Evolutionary conservation across 495 filamentous ascomycete genomes (phyloP).

Genomic region (Aspergillus hancockii): DNA sequence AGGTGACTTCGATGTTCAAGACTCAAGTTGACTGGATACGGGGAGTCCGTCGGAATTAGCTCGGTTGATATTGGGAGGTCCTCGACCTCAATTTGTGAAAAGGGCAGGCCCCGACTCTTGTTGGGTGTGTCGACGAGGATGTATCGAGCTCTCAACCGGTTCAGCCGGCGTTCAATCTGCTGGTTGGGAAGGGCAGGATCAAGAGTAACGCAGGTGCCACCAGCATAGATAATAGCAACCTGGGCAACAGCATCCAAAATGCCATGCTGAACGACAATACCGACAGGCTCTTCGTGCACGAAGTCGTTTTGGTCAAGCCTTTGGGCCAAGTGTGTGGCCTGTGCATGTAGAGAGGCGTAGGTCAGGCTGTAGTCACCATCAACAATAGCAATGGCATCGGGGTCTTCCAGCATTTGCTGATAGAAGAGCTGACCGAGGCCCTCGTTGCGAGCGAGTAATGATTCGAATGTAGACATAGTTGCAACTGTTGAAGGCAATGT

Average conservation of each 20-base stretch:
- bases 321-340: constrained; percentile 4
- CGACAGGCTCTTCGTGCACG: constrained; percentile 15
- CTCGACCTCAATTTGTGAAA: not conserved
- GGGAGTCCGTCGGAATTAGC: too few species aligned
- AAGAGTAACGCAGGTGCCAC: constrained; percentile 23
- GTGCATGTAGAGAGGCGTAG: constrained; percentile 2
- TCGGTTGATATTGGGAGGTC: too few species aligned
- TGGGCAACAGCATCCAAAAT: constrained; percentile 20
- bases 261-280: constrained; percentile 23
- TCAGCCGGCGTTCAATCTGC: constrained; percentile 13
- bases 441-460: too few species aligned
- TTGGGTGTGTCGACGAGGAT: constrained; percentile 15
- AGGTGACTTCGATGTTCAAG: constrained; percentile 13
- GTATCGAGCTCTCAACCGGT: constrained; percentile 4
- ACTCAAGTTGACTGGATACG: not conserved
- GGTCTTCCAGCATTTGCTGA: not conserved
- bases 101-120: constrained; percentile 6
- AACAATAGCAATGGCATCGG: not conserved
- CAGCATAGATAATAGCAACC: constrained; percentile 24
- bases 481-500: too few species aligned
- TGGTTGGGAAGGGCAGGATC: constrained; percentile 20
- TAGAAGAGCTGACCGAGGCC: not conserved
- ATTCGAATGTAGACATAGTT: too few species aligned
- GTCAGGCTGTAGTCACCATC: not conserved
- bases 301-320: constrained; percentile 1